A percentile compares a stretch with the other conserved stretches of the same genome.
These are phyloP conservation scores for Mycosarcoma mackinlayi DNA, from an alignment of 1,284 basidiomycete species.

Conservation along the genomic window DNA sequence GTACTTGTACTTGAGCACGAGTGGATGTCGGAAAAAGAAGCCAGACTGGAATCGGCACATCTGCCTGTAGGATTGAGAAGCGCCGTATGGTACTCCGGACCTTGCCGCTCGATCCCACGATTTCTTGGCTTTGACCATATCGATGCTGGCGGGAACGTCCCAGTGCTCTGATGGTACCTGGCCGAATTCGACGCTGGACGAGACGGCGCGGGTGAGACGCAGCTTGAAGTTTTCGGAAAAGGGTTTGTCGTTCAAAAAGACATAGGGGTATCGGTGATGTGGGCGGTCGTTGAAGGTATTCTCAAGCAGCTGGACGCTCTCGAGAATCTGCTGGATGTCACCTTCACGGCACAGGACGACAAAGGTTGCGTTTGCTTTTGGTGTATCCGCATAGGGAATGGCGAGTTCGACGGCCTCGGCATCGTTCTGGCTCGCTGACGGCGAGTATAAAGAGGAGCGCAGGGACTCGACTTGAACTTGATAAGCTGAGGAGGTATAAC, in stretches of 20 bases:
- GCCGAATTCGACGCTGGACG: conserved; percentile 74
- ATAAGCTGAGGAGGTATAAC: conserved; percentile 29
- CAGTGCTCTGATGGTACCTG: conserved; percentile 83
- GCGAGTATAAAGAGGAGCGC: conserved; percentile 9
- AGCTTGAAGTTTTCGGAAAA: conserved; percentile 69
- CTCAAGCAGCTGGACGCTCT: conserved; percentile 54
- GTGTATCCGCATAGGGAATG: conserved; percentile 21
- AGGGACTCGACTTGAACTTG: conserved; percentile 23
- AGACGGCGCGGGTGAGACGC: conserved; percentile 60
- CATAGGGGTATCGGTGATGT: conserved; percentile 66
- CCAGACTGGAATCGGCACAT: conserved; percentile 91
- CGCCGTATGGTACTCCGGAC: conserved; percentile 83
- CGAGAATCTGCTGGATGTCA: conserved; percentile 63
- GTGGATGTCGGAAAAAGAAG: conserved; percentile 71
- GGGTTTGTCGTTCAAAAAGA: conserved; percentile 69
- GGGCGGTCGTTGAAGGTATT: conserved; percentile 63
- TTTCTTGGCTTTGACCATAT: conserved; percentile 75
- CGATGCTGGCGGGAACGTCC: conserved; percentile 80
- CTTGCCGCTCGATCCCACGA: conserved; percentile 77
- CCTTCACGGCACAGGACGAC: conserved; percentile 66
- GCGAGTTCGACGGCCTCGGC: conserved; percentile 1
- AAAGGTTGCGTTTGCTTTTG: conserved; percentile 67
- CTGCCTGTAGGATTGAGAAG: conserved; percentile 73
- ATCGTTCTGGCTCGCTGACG: neutral
- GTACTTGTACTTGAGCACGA: conserved; percentile 81